Evolutionary conservation across 352 stramenopile genomes (phyloP).

Genomic region (Phytophthora pini): DNA sequence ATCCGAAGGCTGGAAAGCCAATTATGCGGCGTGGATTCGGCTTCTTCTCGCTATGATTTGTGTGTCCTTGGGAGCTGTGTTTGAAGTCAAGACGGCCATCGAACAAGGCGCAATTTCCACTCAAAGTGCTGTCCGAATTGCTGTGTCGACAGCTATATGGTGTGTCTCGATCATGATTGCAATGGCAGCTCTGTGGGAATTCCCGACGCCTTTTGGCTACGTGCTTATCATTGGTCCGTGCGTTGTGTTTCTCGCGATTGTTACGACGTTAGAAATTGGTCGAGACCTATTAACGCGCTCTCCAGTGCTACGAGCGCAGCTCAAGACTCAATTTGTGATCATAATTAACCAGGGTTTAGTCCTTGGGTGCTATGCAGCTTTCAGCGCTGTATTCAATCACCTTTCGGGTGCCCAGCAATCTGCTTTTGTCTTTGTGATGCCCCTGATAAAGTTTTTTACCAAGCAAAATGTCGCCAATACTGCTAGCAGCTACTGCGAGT

Average conservation of each 20-base stretch:
- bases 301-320: slow-evolving; percentile 1
- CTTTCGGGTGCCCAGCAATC: slow-evolving; percentile 7
- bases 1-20: slow-evolving; percentile 15
- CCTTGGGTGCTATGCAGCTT: slow-evolving; percentile 11
- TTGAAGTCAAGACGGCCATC: slow-evolving; percentile 10
- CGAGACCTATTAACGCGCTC: neutral
- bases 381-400: slow-evolving; percentile 24
- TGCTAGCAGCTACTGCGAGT: slow-evolving; percentile 19
- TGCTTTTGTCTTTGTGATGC: slow-evolving; percentile 16
- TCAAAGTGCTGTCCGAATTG: slow-evolving; percentile 4
- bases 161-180: slow-evolving; percentile 3
- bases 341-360: slow-evolving; percentile 19
- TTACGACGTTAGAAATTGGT: slow-evolving; percentile 4
- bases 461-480: slow-evolving; percentile 23
- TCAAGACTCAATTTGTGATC: slow-evolving; percentile 12
- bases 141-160: slow-evolving; percentile 1
- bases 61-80: slow-evolving; percentile 2
- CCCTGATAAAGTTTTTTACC: slow-evolving; percentile 26
- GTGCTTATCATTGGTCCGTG: slow-evolving; percentile 10
- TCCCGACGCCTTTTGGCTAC: slow-evolving; percentile 29
- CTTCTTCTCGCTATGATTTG: slow-evolving; percentile 11
- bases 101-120: slow-evolving; percentile 8
- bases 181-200: slow-evolving; percentile 15
- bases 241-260: slow-evolving; percentile 3
- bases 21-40: slow-evolving; percentile 16